These are phyloP conservation scores for Paraglomus occultum DNA, from an alignment of 192 early-diverging fungal genomes.

Conservation along the genomic window DNA sequence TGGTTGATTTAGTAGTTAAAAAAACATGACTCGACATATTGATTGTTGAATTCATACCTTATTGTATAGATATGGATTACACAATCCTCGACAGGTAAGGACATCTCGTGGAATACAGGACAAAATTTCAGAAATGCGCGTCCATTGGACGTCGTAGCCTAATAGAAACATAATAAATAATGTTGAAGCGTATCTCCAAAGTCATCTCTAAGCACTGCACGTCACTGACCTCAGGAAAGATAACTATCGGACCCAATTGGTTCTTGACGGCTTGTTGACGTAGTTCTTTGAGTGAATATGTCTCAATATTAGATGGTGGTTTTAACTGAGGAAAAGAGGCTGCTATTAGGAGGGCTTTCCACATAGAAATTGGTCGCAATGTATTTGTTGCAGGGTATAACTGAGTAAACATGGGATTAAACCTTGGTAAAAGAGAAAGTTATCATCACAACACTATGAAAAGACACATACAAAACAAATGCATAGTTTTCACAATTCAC, in stretches of 20 bases:
- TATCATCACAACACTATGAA: background rate
- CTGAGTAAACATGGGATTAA: constrained; percentile 61
- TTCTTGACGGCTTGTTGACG: constrained; percentile 38
- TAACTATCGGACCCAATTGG: constrained; percentile 52
- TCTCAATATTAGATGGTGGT: constrained; percentile 32
- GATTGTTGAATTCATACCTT: constrained; percentile 41
- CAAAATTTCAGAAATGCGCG: constrained; percentile 75
- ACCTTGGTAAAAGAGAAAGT: constrained; percentile 40
- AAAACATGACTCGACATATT: constrained; percentile 17
- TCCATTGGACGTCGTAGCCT: constrained; percentile 86
- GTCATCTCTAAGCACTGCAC: background rate
- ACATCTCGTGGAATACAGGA: constrained; percentile 64
- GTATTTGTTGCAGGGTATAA: constrained; percentile 46
- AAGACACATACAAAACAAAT: background rate
- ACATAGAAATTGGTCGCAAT: constrained; percentile 51
- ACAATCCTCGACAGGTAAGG: constrained; percentile 55
- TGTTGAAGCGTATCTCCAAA: background rate
- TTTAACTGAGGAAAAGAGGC: constrained; percentile 49
- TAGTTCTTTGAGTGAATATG: constrained; percentile 45
- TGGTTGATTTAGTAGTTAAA: constrained; percentile 37
- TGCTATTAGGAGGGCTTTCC: constrained; percentile 49
- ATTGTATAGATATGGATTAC: constrained; percentile 60
- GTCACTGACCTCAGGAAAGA: constrained; percentile 64
- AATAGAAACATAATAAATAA: constrained; percentile 3
- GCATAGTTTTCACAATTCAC: background rate